These are phyloP conservation scores for Cladophialophora exuberans DNA, from an alignment of 2,329 filamentous ascomycete genomes.

Conservation along the genomic window DNA sequence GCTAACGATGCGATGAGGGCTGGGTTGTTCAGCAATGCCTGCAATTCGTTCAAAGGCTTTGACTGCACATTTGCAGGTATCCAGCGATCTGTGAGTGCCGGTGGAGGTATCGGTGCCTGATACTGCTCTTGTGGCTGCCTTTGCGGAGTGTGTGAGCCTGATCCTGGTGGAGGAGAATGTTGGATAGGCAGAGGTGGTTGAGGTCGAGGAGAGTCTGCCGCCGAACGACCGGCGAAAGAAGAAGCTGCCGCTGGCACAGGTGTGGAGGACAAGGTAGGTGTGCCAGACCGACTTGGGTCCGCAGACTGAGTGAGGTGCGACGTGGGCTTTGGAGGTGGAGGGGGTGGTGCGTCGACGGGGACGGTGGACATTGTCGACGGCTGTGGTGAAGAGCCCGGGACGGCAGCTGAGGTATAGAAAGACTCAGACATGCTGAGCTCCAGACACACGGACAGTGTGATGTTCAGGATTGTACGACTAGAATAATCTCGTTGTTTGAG, in stretches of 20 bases:
- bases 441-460: neutral
- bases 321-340: conserved; percentile 28
- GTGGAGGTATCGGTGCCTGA: conserved; percentile 36
- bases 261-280: conserved; percentile 18
- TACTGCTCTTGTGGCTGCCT: conserved; percentile 28
- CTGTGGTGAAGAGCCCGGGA: conserved; percentile 4
- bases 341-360: conserved; percentile 20
- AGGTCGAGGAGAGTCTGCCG: conserved; percentile 25
- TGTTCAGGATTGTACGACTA: too few species aligned
- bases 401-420: conserved; percentile 22
- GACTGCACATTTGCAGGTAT: conserved; percentile 25
- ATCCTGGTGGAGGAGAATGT: conserved; percentile 31
- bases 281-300: conserved; percentile 21
- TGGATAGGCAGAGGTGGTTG: conserved; percentile 44
- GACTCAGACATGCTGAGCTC: conserved; percentile 24
- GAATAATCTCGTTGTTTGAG: too few species aligned
- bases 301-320: conserved; percentile 22
- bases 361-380: conserved; percentile 18
- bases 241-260: conserved; percentile 35
- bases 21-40: conserved; percentile 74
- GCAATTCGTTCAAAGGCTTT: conserved; percentile 55
- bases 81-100: conserved; percentile 24
- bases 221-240: conserved; percentile 42
- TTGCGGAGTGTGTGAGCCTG: conserved; percentile 37
- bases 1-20: conserved; percentile 74